Evolutionary conservation across 2,329 filamentous ascomycete genomes (phyloP).

Genomic region (Pseudogymnoascus verrucosus): DNA sequence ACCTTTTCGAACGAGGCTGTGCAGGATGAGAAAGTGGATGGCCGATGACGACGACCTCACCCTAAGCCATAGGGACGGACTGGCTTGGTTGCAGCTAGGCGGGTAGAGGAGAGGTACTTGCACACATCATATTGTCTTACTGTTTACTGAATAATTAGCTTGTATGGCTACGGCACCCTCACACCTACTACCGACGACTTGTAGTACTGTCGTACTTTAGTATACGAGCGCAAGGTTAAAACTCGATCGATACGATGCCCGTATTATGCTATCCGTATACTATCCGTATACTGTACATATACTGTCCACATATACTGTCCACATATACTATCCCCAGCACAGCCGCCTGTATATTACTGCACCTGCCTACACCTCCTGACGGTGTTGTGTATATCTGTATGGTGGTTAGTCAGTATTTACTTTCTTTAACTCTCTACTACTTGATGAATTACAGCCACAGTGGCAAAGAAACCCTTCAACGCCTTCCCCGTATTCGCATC

Average conservation of each 20-base stretch:
- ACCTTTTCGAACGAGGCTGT: not conserved
- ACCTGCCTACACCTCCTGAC: too few species aligned
- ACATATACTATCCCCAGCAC: not conserved
- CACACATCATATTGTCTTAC: slow-evolving; percentile 2
- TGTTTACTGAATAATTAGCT: too few species aligned
- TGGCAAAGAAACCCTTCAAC: not conserved
- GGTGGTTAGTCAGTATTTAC: too few species aligned
- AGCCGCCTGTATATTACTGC: not conserved
- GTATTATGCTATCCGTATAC: not conserved
- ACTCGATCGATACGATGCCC: not conserved
- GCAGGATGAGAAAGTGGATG: not conserved
- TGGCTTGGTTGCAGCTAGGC: not conserved
- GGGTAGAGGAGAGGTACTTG: not conserved
- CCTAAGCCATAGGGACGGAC: not conserved
- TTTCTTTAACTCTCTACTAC: too few species aligned
- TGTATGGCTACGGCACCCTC: not conserved
- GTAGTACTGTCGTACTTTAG: too few species aligned
- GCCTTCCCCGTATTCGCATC: not conserved
- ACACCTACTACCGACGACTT: not conserved
- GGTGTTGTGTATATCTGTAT: too few species aligned
- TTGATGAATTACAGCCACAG: too few species aligned
- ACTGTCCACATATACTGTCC: too few species aligned
- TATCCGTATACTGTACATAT: not conserved
- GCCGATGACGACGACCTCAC: not conserved
- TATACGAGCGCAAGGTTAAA: not conserved